A percentile compares a stretch with the other conserved stretches of the same genome.
phyloP scores from a whole-genome alignment of 2,329 filamentous ascomycete genomes.

The Aspergillus hortae region DNA sequence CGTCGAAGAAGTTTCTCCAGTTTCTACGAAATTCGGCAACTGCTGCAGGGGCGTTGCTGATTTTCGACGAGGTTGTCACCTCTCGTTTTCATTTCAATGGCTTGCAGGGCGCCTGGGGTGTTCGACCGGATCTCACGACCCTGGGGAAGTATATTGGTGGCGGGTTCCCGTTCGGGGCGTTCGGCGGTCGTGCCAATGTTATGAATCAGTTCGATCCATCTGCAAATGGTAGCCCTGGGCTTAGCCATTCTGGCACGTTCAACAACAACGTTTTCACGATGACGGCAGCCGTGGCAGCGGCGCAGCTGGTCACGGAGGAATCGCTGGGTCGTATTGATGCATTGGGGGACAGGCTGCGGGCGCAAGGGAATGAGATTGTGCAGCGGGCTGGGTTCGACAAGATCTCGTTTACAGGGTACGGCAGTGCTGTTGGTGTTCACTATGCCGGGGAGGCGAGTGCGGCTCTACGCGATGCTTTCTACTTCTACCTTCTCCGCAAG shows the following conservation, averaged over 20 bases:
- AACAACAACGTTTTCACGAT: slow-evolving; percentile 66
- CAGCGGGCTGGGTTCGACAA: slow-evolving; percentile 11
- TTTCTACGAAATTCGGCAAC: slow-evolving; percentile 49
- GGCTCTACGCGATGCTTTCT: slow-evolving; percentile 23
- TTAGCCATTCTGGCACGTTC: slow-evolving; percentile 62
- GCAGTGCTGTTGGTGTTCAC: slow-evolving; percentile 28
- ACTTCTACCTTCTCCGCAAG: slow-evolving; percentile 25
- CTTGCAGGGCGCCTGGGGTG: slow-evolving; percentile 39
- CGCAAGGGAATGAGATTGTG: slow-evolving; percentile 10
- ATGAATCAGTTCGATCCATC: slow-evolving; percentile 58
- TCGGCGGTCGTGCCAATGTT: slow-evolving; percentile 58
- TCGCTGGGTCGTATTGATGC: slow-evolving; percentile 21
- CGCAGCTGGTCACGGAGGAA: slow-evolving; percentile 17
- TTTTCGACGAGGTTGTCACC: slow-evolving; percentile 71
- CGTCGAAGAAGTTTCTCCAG: slow-evolving; percentile 49
- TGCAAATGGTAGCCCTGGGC: slow-evolving; percentile 17
- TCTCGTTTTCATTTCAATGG: slow-evolving; percentile 56
- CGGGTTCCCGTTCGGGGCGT: slow-evolving; percentile 63
- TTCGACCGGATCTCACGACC: slow-evolving; percentile 60
- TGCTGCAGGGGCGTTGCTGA: slow-evolving; percentile 55
- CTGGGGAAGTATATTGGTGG: slow-evolving; percentile 67
- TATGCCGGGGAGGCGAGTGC: slow-evolving; percentile 19
- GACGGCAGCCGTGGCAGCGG: slow-evolving; percentile 48
- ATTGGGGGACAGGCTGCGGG: slow-evolving; percentile 23
- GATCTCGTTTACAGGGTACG: slow-evolving; percentile 28